phyloP scores from a whole-genome alignment of 2,329 filamentous ascomycete species.

The Aureobasidium uvarum region DNA sequence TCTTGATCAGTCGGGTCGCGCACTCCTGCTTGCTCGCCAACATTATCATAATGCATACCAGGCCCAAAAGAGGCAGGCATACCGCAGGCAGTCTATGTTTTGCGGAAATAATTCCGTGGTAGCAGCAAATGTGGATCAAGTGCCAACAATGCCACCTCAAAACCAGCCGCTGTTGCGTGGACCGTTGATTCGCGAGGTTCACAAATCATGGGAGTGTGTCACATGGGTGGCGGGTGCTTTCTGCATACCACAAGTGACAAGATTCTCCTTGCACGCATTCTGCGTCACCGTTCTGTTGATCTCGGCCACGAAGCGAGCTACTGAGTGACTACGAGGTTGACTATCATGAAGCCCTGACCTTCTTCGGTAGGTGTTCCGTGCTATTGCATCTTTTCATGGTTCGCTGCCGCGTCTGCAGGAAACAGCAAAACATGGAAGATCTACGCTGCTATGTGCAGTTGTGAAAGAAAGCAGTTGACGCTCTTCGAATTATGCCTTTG shows the following conservation, averaged over 20 bases:
- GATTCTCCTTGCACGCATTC: not conserved
- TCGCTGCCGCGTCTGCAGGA: not conserved
- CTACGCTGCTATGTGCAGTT: too few relatives aligned
- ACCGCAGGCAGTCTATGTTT: not conserved
- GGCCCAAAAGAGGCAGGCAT: not conserved
- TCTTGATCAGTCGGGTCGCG: not conserved
- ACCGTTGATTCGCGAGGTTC: not conserved
- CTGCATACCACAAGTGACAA: not conserved
- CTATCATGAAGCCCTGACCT: not conserved
- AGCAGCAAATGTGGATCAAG: constrained; percentile 6
- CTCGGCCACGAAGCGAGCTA: constrained; percentile 5
- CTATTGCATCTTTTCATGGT: not conserved
- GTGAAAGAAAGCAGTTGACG: too few relatives aligned
- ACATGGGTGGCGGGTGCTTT: constrained; percentile 6
- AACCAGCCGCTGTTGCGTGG: constrained; percentile 1
- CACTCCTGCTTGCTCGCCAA: not conserved
- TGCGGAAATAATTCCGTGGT: constrained; percentile 9
- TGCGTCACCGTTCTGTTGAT: constrained; percentile 7
- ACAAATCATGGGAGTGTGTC: not conserved
- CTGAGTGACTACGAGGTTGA: not conserved
- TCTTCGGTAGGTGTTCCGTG: not conserved
- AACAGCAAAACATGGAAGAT: too few relatives aligned
- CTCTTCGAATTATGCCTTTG: too few relatives aligned
- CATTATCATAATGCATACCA: not conserved
- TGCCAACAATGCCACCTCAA: constrained; percentile 1